phyloP scores from a whole-genome alignment of 179 eudicot genomes.

The Beta corolliflora region DNA sequence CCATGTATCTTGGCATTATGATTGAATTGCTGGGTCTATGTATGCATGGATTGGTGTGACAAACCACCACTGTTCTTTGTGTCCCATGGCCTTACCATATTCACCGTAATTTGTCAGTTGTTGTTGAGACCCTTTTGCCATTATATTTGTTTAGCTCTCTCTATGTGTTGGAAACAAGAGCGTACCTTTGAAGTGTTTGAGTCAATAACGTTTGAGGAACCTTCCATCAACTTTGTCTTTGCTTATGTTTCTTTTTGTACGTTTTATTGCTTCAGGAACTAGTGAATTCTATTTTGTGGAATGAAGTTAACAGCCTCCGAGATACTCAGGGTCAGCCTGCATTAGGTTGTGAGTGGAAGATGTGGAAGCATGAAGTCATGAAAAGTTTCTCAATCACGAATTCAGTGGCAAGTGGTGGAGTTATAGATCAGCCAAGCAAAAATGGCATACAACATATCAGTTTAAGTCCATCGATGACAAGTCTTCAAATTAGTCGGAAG shows the following conservation, averaged over 20 bases:
- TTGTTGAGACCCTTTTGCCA: neutral
- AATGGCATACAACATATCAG: conserved; percentile 33
- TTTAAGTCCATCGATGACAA: conserved; percentile 40
- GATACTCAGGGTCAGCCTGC: conserved; percentile 52
- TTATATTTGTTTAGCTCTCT: neutral
- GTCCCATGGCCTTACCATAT: neutral
- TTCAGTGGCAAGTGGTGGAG: conserved; percentile 41
- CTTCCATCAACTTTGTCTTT: conserved; percentile 10
- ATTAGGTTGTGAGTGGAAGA: conserved; percentile 69
- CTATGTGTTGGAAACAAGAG: neutral
- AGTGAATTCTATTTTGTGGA: conserved; percentile 73
- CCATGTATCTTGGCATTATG: neutral
- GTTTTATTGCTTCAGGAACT: conserved; percentile 60
- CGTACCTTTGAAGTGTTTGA: neutral
- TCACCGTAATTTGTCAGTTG: neutral
- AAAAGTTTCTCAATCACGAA: conserved; percentile 61
- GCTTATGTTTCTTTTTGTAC: conserved; percentile 17
- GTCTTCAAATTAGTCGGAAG: conserved; percentile 62
- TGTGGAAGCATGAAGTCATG: conserved; percentile 80
- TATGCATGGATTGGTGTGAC: neutral
- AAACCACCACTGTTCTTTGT: neutral
- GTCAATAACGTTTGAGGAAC: neutral
- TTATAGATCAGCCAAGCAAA: conserved; percentile 38
- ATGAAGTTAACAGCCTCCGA: conserved; percentile 52
- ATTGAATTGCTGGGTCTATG: neutral